Percentiles rank a stretch among this genome's conserved stretches.
phyloP scores from a whole-genome alignment of 306 rosid genomes.

The Potentilla sterilis region DNA sequence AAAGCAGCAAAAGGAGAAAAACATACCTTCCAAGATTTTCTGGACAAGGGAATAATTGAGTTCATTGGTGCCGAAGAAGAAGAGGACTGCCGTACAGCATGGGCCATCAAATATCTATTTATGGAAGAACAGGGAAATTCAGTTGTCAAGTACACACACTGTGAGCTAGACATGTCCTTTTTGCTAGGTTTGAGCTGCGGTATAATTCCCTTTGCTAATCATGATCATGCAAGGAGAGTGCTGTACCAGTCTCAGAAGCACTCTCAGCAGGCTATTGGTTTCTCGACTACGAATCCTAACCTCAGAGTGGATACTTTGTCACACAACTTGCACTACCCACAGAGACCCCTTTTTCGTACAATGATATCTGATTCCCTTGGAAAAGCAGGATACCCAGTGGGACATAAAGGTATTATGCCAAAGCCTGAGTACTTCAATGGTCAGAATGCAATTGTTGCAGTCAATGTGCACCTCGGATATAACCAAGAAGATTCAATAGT shows the following conservation, averaged over 20 bases:
- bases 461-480: slow-evolving; percentile 90
- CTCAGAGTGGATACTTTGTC: slow-evolving; percentile 87
- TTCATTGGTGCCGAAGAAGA: slow-evolving; percentile 94
- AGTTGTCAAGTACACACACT: slow-evolving; percentile 62
- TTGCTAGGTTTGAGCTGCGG: slow-evolving; percentile 82
- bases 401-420: slow-evolving; percentile 43
- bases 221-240: slow-evolving; percentile 94
- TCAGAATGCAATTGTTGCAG: slow-evolving; percentile 94
- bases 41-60: slow-evolving; percentile 75
- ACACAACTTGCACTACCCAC: slow-evolving; percentile 83
- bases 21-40: slow-evolving; percentile 51
- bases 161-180: slow-evolving; percentile 90
- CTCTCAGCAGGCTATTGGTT: slow-evolving; percentile 94
- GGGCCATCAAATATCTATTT: slow-evolving; percentile 64
- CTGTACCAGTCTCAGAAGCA: slow-evolving; percentile 94
- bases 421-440: slow-evolving; percentile 85
- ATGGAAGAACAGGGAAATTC: slow-evolving; percentile 50
- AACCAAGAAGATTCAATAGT: slow-evolving; percentile 97
- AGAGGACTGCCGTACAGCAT: slow-evolving; percentile 84
- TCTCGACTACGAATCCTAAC: slow-evolving; percentile 62
- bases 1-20: slow-evolving; percentile 49
- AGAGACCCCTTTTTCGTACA: slow-evolving; percentile 78
- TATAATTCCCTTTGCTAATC: slow-evolving; percentile 87
- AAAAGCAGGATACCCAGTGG: slow-evolving; percentile 38
- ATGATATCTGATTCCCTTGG: slow-evolving; percentile 86